Conservation (phyloP, 2,329 filamentous ascomycete species). For the Botryotinia convoluta region DNA sequence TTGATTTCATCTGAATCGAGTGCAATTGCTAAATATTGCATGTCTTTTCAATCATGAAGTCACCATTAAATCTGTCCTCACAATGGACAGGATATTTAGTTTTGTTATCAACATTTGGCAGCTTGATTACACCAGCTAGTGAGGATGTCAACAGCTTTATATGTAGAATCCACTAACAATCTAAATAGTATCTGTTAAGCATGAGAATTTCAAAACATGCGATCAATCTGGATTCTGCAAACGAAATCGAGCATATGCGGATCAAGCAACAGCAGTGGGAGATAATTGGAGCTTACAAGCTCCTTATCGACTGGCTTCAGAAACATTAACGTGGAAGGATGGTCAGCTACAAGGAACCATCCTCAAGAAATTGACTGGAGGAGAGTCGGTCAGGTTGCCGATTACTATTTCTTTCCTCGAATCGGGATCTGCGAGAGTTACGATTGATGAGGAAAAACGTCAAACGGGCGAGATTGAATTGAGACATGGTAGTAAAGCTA, state of each 20-base stretch:
- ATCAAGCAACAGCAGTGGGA: constrained; percentile 64
- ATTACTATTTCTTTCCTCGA: constrained; percentile 85
- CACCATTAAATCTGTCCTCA: constrained; percentile 46
- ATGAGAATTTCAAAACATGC: constrained; percentile 97
- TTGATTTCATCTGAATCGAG: not conserved
- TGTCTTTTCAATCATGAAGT: constrained; percentile 28
- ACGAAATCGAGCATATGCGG: constrained; percentile 86
- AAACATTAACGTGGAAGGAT: constrained; percentile 72
- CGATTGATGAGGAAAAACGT: constrained; percentile 86
- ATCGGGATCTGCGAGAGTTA: constrained; percentile 82
- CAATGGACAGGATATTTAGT: constrained; percentile 65
- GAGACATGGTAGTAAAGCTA: constrained; percentile 75
- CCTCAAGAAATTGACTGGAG: constrained; percentile 71
- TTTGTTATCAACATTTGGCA: constrained; percentile 56
- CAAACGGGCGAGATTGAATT: constrained; percentile 86
- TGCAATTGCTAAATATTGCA: constrained; percentile 10
- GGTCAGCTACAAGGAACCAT: constrained; percentile 78
- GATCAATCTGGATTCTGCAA: constrained; percentile 95
- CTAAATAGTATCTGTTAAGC: constrained; percentile 74
- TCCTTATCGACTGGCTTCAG: constrained; percentile 73
- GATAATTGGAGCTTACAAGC: constrained; percentile 62
- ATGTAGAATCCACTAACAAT: constrained; percentile 20
- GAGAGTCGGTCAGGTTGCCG: constrained; percentile 73
- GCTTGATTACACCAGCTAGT: constrained; percentile 64
- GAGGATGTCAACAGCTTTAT: constrained; percentile 36